These are phyloP conservation scores for Diaporthe vaccinii DNA, from an alignment of 2,329 filamentous ascomycete genomes.

Conservation along the genomic window DNA sequence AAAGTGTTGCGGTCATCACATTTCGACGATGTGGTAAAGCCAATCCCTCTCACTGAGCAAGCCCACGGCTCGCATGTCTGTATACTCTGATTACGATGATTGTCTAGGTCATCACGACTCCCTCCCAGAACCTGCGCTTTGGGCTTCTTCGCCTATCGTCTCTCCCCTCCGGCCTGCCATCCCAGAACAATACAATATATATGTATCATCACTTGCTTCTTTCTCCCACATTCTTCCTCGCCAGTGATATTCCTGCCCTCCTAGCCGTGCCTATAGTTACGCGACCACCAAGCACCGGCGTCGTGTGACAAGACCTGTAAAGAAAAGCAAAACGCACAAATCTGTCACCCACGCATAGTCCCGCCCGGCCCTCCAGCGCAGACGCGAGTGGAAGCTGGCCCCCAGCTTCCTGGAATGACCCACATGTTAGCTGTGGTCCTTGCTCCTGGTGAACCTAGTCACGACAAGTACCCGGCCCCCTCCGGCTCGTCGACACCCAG, in stretches of 20 bases:
- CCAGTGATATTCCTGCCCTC: too few relatives aligned
- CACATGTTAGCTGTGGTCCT: neutral
- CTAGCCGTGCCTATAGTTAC: neutral
- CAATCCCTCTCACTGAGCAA: neutral
- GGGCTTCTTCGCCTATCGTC: neutral
- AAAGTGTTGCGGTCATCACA: neutral
- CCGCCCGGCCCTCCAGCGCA: neutral
- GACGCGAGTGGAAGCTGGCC: neutral
- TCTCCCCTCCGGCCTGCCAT: neutral
- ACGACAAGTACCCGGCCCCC: neutral
- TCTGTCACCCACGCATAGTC: neutral
- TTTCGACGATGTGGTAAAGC: neutral
- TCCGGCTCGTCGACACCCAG: neutral
- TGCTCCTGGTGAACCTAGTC: neutral
- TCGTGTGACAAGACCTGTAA: neutral
- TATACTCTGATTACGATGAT: neutral
- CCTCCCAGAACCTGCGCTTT: neutral
- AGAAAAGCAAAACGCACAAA: neutral
- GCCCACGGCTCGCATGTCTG: neutral
- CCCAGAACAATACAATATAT: neutral
- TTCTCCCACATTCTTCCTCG: neutral
- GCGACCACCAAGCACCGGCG: too few relatives aligned
- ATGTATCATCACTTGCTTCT: too few relatives aligned
- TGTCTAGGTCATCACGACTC: neutral
- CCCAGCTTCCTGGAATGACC: neutral